Base-by-base conservation (phyloP, 1,284 basidiomycete species). In the Melampsora abietis-canadensis region DNA sequence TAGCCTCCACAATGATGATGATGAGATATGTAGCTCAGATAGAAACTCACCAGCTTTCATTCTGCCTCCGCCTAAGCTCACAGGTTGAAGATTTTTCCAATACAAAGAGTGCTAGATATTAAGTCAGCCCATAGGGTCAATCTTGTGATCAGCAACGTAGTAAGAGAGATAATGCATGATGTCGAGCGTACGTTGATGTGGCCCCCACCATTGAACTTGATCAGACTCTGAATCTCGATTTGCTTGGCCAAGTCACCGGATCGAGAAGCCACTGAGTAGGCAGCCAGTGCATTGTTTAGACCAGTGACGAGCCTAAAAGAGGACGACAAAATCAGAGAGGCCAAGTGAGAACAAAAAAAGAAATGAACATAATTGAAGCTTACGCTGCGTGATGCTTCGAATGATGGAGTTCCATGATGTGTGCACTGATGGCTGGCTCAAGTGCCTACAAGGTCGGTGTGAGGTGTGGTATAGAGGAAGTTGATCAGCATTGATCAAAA, bases 181-280 rank as follows among this genome's bases (percentile, higher is more conserved):
- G 27, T 7, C 6, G 17, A 19, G 67, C 61, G 66, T 30, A 57
- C 14, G 48, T n/a, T 62, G 51, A 30, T 82, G 86, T 82, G 80
- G 86, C 91, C 92, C 82, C 92, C 92, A 64, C 92, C 92, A 84
- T 94, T 94, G 85, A 94, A 94, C 85, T 91, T 92, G 84, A 94
- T 85, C 19, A 92, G 91, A 21, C 88, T 83, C 84, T 92, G 91
- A 76, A 94, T 87, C 34, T 87, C 88, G 82, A 98, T 95, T 81
- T 88, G 86, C 82, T 91, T 89, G 83, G 89, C 90, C 78, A 90
- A 87, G 76, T 61, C 87, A 44, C 87, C 86, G 62, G 84, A 80
- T 4, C 89, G 82, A 70, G 81, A 77, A 78, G 88, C 88, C 75
- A 87, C 84, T 80, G 86, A 85, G 81, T 92, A 92, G 30, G 89